These are phyloP conservation scores for Pseudozyma sp. DNA, from an alignment of 1,284 basidiomycete genomes.

Conservation along the genomic window DNA sequence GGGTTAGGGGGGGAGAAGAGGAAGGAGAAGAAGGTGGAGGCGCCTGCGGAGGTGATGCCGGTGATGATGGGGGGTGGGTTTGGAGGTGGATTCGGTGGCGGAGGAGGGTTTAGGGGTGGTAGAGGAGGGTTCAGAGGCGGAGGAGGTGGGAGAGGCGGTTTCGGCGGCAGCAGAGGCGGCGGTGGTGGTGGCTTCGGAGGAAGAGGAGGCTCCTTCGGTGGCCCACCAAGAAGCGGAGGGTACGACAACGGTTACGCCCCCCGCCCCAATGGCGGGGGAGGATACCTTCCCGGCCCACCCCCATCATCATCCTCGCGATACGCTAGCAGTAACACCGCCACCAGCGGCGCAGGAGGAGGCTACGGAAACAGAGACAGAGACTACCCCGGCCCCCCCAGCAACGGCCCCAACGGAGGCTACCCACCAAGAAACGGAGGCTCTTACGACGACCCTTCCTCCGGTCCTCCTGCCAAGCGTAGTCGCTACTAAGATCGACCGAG, in stretches of 20 bases:
- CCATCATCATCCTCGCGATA: constrained; percentile 6
- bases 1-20: constrained; percentile 88
- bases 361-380: constrained; percentile 15
- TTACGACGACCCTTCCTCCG: constrained; percentile 24
- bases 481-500: constrained; percentile 20
- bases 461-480: constrained; percentile 40
- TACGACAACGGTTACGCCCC: constrained; percentile 16
- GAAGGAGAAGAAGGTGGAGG: constrained; percentile 56
- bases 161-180: constrained; percentile 15
- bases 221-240: constrained; percentile 6
- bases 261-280: background rate
- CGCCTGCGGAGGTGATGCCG: constrained; percentile 7
- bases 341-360: background rate
- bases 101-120: constrained; percentile 63
- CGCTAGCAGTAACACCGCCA: background rate
- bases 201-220: background rate
- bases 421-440: background rate
- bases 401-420: background rate
- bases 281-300: no score
- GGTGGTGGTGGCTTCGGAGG: constrained; percentile 1
- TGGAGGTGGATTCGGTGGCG: constrained; percentile 40
- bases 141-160: constrained; percentile 13
- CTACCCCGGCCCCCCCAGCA: constrained; percentile 6
- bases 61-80: constrained; percentile 1
- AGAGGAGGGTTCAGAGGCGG: constrained; percentile 19